Conservation (phyloP, 2,329 filamentous ascomycete species). For the Pestalotiopsis sp. region DNA sequence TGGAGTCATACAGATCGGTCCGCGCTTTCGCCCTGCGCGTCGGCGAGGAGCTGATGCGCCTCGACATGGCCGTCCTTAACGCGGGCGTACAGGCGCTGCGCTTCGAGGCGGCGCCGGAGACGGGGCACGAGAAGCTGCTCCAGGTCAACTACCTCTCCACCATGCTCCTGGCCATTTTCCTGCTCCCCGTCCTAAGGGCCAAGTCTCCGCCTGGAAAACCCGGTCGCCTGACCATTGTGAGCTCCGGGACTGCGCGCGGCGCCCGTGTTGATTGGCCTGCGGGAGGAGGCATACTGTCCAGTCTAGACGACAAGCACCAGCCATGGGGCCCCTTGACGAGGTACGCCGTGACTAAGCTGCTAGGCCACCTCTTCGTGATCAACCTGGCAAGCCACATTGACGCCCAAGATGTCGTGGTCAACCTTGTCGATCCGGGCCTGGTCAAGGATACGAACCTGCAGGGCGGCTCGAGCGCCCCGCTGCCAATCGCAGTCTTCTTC, state of each 20-base stretch:
- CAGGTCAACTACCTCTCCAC: slow-evolving; percentile 43
- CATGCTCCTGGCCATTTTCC: slow-evolving; percentile 30
- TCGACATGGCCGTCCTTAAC: slow-evolving; percentile 49
- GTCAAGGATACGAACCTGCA: slow-evolving; percentile 2
- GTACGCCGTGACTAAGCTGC: slow-evolving; percentile 24
- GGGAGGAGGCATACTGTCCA: slow-evolving; percentile 13
- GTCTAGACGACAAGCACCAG: slow-evolving; percentile 16
- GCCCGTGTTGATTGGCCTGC: slow-evolving; percentile 17
- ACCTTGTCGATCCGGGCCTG: background rate
- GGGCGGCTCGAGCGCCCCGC: background rate
- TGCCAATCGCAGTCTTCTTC: background rate
- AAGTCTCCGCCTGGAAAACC: slow-evolving; percentile 9
- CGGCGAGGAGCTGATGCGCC: slow-evolving; percentile 31
- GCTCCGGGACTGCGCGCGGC: slow-evolving; percentile 23
- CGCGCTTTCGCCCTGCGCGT: slow-evolving; percentile 34
- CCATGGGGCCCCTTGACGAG: slow-evolving; percentile 12
- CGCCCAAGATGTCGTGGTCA: background rate
- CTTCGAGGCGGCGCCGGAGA: slow-evolving; percentile 25
- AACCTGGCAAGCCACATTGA: background rate
- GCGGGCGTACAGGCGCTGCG: slow-evolving; percentile 33
- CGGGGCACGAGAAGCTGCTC: slow-evolving; percentile 40
- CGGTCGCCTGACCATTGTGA: slow-evolving; percentile 25
- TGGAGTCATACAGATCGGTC: slow-evolving; percentile 44
- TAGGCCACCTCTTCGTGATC: background rate
- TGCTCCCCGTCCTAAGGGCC: slow-evolving; percentile 29